Conservation (phyloP, 331 rosid species). For the Arachis monticola region DNA sequence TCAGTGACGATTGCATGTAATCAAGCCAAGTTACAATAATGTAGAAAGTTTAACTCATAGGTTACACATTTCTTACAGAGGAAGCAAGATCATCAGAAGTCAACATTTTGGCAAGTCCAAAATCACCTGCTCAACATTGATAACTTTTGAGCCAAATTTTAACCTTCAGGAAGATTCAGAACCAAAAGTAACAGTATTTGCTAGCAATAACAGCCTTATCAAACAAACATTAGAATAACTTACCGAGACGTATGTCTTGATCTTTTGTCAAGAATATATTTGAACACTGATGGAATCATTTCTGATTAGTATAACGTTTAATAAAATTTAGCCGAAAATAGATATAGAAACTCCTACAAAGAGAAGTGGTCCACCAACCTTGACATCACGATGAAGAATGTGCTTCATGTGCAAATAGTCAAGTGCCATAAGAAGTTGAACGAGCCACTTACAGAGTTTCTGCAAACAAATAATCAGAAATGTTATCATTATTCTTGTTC, state of each 20-base stretch:
- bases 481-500: slow-evolving; percentile 19
- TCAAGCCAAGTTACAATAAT: slow-evolving; percentile 12
- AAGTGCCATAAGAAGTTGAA: slow-evolving; percentile 99
- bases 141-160: slow-evolving; percentile 47
- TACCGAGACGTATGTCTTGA: slow-evolving; percentile 94
- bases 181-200: no score
- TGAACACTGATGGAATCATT: slow-evolving; percentile 75
- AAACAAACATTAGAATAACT: slow-evolving; percentile 45
- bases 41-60: slow-evolving; percentile 24
- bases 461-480: slow-evolving; percentile 44
- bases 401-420: slow-evolving; percentile 94
- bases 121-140: slow-evolving; percentile 76
- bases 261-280: slow-evolving; percentile 96
- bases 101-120: slow-evolving; percentile 96
- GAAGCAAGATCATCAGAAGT: slow-evolving; percentile 98
- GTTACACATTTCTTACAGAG: slow-evolving; percentile 66
- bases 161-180: not conserved
- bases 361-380: slow-evolving; percentile 57
- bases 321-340: slow-evolving; percentile 30
- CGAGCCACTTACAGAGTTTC: slow-evolving; percentile 99
- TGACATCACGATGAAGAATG: slow-evolving; percentile 98
- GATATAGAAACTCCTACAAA: slow-evolving; percentile 26
- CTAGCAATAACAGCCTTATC: not conserved
- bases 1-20: slow-evolving; percentile 28
- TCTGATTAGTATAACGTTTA: slow-evolving; percentile 44